Base-by-base conservation (phyloP, 2,329 filamentous ascomycete genomes). In the Ceratocystiopsis sp. region DNA sequence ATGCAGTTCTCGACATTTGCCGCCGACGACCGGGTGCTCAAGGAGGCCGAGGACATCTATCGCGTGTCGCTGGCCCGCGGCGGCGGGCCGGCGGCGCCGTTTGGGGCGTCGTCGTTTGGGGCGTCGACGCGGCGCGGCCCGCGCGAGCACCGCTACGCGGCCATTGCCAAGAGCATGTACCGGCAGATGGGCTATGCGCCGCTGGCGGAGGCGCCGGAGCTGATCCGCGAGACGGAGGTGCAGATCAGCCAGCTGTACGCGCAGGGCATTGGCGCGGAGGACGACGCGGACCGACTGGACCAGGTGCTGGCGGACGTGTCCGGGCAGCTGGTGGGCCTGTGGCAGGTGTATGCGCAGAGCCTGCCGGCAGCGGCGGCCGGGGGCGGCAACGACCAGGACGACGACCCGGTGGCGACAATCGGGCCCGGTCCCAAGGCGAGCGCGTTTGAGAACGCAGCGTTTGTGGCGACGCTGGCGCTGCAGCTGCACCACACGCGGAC, bases 161-260 rank as follows among this genome's bases (percentile, higher is more conserved):
- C 71, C 8, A 75, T 93, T 46, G 83, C 84, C 29, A 82, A 80
- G 55, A 78, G 80, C 47, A 60, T 87, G 11, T 75, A 78, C 66
- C 56, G 64, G 58, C 56, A 73, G 56, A 58, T 68, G 60, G 70
- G 70, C 34, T 64, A 71, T 33, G 74, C 81, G 1, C 54, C 61
- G 16, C 64, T 93, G 38, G 67, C 67, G 5, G 89, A 95, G 59
- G 65, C 78, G 2, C 75, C 80, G 47, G 68, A 78, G 38, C 59
- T 93, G 17, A 75, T 95, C 38, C 61, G 93, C 33, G 68, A 73
- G 40, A 93, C 83, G 12, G 87, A 95, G 56, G 69, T 75, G 35
- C 61, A 84, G 36, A 63, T 93, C 35, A 68, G 68, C 41, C 67
- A 67, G 42, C 63, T 87, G 16, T 83, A 84, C 50, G 68, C 71